Evolutionary conservation across 352 stramenopile species (phyloP), one percentile per base, ranked within the genome.

Genomic region (Pythium vanterpoolii): DNA sequence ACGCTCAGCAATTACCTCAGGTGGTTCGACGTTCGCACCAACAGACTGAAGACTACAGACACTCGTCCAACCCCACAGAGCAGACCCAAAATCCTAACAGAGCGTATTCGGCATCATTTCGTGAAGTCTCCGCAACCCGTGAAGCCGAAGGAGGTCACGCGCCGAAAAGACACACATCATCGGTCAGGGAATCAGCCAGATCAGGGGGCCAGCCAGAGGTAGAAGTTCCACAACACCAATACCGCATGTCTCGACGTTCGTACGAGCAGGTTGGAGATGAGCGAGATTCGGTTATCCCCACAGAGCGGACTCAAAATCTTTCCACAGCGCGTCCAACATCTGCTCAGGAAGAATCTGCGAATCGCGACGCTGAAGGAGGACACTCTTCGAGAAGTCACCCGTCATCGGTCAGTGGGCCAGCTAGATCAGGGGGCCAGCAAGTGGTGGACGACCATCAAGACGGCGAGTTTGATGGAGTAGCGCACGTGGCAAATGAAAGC

Each of bases 401-500:
- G n/a, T n/a, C 16, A 42, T 19, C 34, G 34, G 19, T 18, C 5
- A 42, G 11, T 6, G 5, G 40, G 21, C 40, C 40, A 46, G 4
- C 40, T 19, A 46, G 11, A 42, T 18, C 5, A 42, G 11, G 14
- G 5, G 40, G 21, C 40, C 40, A 46, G 4, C 40, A 18, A 46
- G 11, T 27, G 7, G 6, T 42, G 18, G 13, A 38, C 19, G 19
- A 43, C 14, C 28, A 51, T 10, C 31, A 43, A 18, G 52, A 48
- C 11, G 38, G 40, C 18, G 46, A 53, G 3, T 40, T 49, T 21
- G 61, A 62, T 30, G 40, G 40, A 33, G 38, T n/a, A 1, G 42
- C 51, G 18, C 55, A 60, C 18, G 38, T 69, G 46, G 60, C 55
- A 14, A 60, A 53, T 21, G 55, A 64, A 27, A 70, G 62, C 24